Evolutionary conservation across 2,329 filamentous ascomycete genomes (phyloP).

Genomic region (Monilinia laxa): DNA sequence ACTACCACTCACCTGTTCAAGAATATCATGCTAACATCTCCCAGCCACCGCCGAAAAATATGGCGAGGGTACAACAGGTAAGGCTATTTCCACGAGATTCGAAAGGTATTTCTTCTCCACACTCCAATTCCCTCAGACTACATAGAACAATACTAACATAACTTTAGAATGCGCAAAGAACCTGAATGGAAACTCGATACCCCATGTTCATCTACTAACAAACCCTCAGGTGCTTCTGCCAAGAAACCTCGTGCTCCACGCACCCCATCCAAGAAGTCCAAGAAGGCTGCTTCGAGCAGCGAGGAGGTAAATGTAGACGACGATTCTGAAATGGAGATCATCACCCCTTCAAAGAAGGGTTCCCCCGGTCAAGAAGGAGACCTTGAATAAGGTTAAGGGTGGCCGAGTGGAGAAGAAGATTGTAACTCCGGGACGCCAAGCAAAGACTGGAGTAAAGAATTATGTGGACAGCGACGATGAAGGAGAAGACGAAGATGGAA

Average conservation of each 20-base stretch:
- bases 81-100: conserved; percentile 37
- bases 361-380: conserved; percentile 28
- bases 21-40: conserved; percentile 34
- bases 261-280: conserved; percentile 4
- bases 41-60: conserved; percentile 36
- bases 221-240: background rate
- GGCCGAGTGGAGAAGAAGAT: conserved; percentile 31
- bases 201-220: conserved; percentile 28
- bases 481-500: conserved; percentile 19
- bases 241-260: conserved; percentile 13
- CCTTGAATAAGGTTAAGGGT: conserved; percentile 31
- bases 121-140: background rate
- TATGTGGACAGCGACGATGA: conserved; percentile 22
- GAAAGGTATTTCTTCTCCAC: conserved; percentile 26
- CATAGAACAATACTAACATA: background rate
- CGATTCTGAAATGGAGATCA: conserved; percentile 1
- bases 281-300: conserved; percentile 7
- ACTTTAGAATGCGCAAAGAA: conserved; percentile 29
- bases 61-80: conserved; percentile 36
- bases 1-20: conserved; percentile 23
- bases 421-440: background rate
- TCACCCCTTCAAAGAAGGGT: conserved; percentile 25
- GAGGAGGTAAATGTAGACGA: conserved; percentile 27
- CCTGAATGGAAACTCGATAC: conserved; percentile 28
- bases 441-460: background rate